Evolutionary conservation across 108 stramenopile genomes (phyloP).

Genomic region (Epipyxis sp.): DNA sequence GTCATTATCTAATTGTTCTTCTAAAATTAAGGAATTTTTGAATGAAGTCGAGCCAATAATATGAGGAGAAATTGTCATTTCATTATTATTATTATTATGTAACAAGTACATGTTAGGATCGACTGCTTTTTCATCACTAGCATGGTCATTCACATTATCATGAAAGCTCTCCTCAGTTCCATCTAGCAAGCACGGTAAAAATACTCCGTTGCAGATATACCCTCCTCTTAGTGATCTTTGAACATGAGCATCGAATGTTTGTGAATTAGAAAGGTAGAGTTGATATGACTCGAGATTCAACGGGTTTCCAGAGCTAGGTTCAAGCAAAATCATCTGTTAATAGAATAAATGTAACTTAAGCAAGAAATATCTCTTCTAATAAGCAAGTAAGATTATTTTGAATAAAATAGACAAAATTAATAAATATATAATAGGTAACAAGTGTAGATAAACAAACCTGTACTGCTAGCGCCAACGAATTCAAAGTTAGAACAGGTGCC

Average conservation of each 20-base stretch:
- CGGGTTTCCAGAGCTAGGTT: not conserved
- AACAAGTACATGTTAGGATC: too few species aligned
- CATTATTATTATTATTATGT: too few species aligned
- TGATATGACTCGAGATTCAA: not conserved
- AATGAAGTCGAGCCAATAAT: too few species aligned
- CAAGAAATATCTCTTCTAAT: not conserved
- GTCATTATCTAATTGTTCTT: too few species aligned
- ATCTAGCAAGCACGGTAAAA: too few species aligned
- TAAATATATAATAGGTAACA: too few species aligned
- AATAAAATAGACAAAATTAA: too few species aligned
- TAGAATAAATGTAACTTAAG: not conserved
- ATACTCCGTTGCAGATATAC: not conserved
- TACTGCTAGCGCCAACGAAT: slow-evolving; percentile 17
- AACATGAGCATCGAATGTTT: not conserved
- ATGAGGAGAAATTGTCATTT: too few species aligned
- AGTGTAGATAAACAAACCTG: not conserved
- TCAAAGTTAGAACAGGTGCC: slow-evolving; percentile 23
- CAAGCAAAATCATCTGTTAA: slow-evolving; percentile 2
- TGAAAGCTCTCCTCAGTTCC: too few species aligned
- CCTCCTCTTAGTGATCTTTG: not conserved
- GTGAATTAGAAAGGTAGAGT: not conserved
- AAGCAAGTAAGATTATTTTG: too few species aligned
- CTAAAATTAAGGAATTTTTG: too few species aligned
- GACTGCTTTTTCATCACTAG: not conserved
- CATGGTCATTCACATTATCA: too few species aligned